These are phyloP conservation scores for Nitzschia palea DNA, from an alignment of 108 stramenopile species.

Conservation along the genomic window DNA sequence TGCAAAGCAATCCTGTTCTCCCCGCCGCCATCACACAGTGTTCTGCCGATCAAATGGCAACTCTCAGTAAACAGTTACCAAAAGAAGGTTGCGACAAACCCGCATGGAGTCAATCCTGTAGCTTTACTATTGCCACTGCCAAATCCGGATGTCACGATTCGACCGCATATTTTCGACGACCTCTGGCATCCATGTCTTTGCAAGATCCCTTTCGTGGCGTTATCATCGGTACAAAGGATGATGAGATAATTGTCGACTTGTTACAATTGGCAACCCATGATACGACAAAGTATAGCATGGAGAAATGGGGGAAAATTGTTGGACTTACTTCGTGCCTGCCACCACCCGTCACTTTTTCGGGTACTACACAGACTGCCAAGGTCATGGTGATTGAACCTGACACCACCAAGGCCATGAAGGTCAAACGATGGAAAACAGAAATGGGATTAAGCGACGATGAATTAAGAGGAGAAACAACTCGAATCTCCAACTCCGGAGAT, in stretches of 20 bases:
- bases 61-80: conserved; percentile 5
- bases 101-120: conserved; percentile 12
- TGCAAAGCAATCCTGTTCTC: background rate
- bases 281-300: background rate
- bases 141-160: conserved; percentile 1
- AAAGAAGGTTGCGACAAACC: background rate
- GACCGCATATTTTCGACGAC: background rate
- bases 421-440: background rate
- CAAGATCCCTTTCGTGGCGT: background rate
- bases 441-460: background rate
- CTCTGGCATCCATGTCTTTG: background rate
- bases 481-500: background rate
- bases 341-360: background rate
- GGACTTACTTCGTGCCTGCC: background rate
- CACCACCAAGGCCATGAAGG: background rate
- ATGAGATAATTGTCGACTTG: conserved; percentile 3
- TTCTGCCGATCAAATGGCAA: background rate
- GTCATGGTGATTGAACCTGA: background rate
- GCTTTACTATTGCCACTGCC: conserved; percentile 24
- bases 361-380: background rate
- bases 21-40: background rate
- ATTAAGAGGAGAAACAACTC: background rate
- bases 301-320: background rate
- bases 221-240: background rate
- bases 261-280: conserved; percentile 8